Evolutionary conservation across 208 protist species (phyloP), one percentile per base, ranked within the genome.

Genomic region (Trypanosomatidae sp.): DNA sequence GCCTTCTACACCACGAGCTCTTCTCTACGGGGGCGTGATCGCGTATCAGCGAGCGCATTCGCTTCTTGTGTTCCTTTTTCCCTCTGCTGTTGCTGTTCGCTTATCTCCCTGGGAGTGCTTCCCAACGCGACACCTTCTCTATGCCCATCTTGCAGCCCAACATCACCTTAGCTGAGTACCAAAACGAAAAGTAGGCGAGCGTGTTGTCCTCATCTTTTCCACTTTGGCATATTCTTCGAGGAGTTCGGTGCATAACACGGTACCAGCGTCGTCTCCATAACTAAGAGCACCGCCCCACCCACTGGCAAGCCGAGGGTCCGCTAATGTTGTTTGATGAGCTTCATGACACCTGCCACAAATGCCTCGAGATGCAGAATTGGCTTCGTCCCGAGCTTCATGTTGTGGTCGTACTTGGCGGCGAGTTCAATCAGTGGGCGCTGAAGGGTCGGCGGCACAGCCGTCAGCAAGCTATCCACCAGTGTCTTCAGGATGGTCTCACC

Each of bases 331-430:
- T 97, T 97, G 17, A 96, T 67, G n/a, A 92, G 73, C 73, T 89
- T 81, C 93, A 97, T 97, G 8, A 94, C 90, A 28, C 81, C 83
- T 0, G 93, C 91, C 10, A 98, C 80, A 80, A 99, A 99, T 0
- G 99, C 99, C 82, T 99, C 99, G 12, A 99, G 76, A 81, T 99
- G 99, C 50, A 99, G 94, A 62, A 99, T 99, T 41, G 97, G 88
- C 83, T 99, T 99, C 7, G 91, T 93, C 28, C 99, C 99, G 0
- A 95, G 79, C 78, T 98, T 98, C 82, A 99, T 96, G 66, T 98
- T 93, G 76, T 99, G 98, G 69, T 99, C 98, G 85, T 98, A 99
- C 77, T 90, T 85, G 17, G 98, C 97, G 0, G 98, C 98, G 41
- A 93, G 86, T 41, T 93, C 77, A n/a, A 99, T 84, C 0, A 99